Conservation (phyloP, 169 alveolate species). For the Babesia gibsoni region DNA sequence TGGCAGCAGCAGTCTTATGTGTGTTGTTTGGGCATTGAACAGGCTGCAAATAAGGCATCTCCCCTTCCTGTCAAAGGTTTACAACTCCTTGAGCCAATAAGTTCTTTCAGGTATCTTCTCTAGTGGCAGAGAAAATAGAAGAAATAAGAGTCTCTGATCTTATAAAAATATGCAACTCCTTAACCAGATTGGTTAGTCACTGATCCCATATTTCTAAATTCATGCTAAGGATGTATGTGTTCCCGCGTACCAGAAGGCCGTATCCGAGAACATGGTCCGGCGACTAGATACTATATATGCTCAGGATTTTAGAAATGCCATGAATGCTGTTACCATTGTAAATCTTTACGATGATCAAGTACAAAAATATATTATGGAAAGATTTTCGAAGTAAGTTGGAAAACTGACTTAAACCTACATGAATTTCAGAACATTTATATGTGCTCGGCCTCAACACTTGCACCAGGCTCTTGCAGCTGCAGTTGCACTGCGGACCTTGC, state of each 20-base stretch:
- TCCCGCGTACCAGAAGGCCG: constrained; percentile 44
- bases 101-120: constrained; percentile 36
- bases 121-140: constrained; percentile 57
- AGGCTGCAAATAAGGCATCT: constrained; percentile 62
- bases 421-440: constrained; percentile 67
- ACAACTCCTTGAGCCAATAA: background rate
- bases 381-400: constrained; percentile 68
- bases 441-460: constrained; percentile 78
- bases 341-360: constrained; percentile 72
- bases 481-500: constrained; percentile 73
- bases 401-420: background rate
- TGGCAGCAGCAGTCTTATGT: constrained; percentile 79
- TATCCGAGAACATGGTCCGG: constrained; percentile 63
- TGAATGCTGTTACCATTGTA: constrained; percentile 69
- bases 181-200: constrained; percentile 58
- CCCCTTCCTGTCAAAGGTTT: constrained; percentile 41
- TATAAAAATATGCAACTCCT: constrained; percentile 67
- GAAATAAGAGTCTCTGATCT: constrained; percentile 69
- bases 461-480: constrained; percentile 76
- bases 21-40: constrained; percentile 78
- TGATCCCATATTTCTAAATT: background rate
- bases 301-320: constrained; percentile 75
- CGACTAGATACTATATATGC: constrained; percentile 70
- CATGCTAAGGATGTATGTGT: constrained; percentile 51
- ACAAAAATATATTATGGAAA: constrained; percentile 65